These are phyloP conservation scores for Monilinia vaccinii-corymbosi DNA, from an alignment of 2,329 filamentous ascomycete genomes.

Conservation along the genomic window DNA sequence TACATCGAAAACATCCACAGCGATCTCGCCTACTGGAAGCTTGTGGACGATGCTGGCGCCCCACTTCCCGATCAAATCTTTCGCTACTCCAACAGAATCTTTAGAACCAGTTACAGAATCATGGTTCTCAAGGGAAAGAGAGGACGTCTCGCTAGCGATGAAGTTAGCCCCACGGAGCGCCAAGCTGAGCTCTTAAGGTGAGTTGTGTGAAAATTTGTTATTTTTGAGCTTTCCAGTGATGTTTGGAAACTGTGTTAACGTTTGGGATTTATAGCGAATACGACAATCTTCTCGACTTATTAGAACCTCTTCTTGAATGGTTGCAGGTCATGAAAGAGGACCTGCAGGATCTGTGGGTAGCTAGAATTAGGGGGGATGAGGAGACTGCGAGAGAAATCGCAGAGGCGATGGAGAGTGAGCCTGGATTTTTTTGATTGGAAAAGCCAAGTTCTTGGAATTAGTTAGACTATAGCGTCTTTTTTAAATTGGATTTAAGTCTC, in stretches of 20 bases:
- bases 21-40: background rate
- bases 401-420: background rate
- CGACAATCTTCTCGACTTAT: background rate
- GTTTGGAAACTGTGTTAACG: background rate
- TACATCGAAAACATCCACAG: background rate
- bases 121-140: background rate
- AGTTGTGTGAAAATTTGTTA: background rate
- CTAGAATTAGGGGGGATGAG: background rate
- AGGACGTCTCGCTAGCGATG: background rate
- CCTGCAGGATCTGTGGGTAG: too few relatives aligned
- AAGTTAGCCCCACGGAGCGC: accelerated
- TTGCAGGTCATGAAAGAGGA: background rate
- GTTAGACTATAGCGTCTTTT: too few relatives aligned
- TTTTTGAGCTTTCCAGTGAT: background rate
- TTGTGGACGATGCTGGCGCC: too few relatives aligned
- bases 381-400: background rate
- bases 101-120: background rate
- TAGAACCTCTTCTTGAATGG: background rate
- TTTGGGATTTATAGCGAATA: background rate
- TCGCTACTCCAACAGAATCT: background rate
- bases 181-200: background rate
- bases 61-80: background rate
- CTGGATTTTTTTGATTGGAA: background rate
- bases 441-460: too few relatives aligned
- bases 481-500: too few relatives aligned